Base-by-base conservation (phyloP, 1,139 yeast genomes). In the Candida sp. region DNA sequence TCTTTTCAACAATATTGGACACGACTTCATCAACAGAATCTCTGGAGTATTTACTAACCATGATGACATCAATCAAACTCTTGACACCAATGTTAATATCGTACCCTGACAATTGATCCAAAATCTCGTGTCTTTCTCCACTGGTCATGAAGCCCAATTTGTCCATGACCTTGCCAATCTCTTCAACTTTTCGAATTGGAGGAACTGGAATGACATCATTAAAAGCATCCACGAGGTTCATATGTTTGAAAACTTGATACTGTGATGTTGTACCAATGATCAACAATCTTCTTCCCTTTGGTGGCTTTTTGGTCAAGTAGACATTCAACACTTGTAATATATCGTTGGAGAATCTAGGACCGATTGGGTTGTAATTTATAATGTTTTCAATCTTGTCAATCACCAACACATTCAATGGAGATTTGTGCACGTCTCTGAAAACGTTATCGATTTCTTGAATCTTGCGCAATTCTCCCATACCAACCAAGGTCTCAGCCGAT, bases 331-430 rank as follows among this genome's bases (percentile, higher is more conserved):
- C 86, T 68, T 93, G 97, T 56, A 93, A 76, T 49, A 96, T 86
- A 55, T 90, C 86, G 62, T 93, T 92, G 35, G 97, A 90, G 69
- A 94, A 94, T 59, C 99, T 77, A 8, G 99, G 98, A 0, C 99
- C 99, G 63, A 94, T 94, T 39, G 97, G 96, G 39, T 91, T 97
- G 84, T 96, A 94, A 66, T 93, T 97, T 54, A 94, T 87, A 60
- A 94, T 79, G 11, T 93, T 89, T 72, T 96, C 99, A 59, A 96
- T 85, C 56, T 92, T 90, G 67, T 94, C 99, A 58, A 94, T 85
- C 25, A 94, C 97, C 55, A 94, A 78, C 34, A 93, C 88, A 65
- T 90, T 92, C 61, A 93, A 78, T 28, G 98, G 98, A 1, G 98
- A 90, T 68, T 90, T 90, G 77, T 96, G 94, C 45, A 96, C 90